Conservation (phyloP, 768 basidiomycete species). For the Hemileccinum rubropunctum region DNA sequence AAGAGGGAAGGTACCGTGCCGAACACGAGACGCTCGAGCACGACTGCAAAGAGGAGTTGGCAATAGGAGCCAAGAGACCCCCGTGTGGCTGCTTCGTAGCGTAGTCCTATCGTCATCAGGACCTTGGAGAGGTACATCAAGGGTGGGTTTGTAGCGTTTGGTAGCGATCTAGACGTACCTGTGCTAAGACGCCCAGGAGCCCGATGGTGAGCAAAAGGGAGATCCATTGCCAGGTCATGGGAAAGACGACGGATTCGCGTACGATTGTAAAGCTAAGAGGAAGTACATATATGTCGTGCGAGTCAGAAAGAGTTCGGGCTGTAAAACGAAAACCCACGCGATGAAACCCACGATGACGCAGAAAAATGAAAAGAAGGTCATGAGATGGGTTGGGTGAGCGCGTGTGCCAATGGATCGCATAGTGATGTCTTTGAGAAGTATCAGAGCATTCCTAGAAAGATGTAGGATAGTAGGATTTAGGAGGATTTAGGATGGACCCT, state of each 20-base stretch:
- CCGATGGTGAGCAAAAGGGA: conserved; percentile 14
- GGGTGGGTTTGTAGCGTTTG: neutral
- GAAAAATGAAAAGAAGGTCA: conserved; percentile 62
- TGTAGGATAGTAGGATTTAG: neutral
- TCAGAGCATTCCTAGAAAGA: conserved; percentile 49
- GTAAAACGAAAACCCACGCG: conserved; percentile 5
- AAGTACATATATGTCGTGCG: too few relatives aligned
- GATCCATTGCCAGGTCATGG: conserved; percentile 18
- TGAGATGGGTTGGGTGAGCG: conserved; percentile 71
- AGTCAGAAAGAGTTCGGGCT: neutral
- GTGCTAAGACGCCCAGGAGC: conserved; percentile 12
- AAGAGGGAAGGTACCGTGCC: conserved; percentile 54
- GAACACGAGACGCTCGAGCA: conserved; percentile 67
- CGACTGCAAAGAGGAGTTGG: conserved; percentile 63
- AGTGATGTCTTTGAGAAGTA: conserved; percentile 41
- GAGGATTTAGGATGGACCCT: neutral
- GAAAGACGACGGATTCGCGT: conserved; percentile 11
- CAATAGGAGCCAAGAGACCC: conserved; percentile 62
- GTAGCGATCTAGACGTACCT: conserved; percentile 6
- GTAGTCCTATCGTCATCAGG: conserved; percentile 55
- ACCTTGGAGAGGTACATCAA: too few relatives aligned
- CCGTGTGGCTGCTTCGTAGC: conserved; percentile 62
- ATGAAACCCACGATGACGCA: conserved; percentile 36
- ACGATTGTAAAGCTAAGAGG: too few relatives aligned
- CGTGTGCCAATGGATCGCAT: conserved; percentile 72